phyloP scores from a whole-genome alignment of 176 grass and related monocot genomes.

The Aegilops speltoides region DNA sequence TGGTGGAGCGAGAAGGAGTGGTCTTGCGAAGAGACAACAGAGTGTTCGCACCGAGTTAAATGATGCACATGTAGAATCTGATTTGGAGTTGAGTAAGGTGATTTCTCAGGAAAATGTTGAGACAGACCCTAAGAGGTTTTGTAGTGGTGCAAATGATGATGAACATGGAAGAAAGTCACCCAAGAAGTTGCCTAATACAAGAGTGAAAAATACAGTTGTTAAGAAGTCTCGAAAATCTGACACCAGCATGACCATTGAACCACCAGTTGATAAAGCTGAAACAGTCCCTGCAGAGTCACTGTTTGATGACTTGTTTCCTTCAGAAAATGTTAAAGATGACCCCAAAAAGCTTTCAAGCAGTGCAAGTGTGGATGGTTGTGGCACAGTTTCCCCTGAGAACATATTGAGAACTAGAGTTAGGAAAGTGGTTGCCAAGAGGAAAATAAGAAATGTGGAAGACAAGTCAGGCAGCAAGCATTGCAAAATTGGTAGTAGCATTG shows the following conservation, averaged over 20 bases:
- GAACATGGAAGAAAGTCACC: slow-evolving; percentile 23
- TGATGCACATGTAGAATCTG: background rate
- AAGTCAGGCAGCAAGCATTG: slow-evolving; percentile 25
- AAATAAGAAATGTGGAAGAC: slow-evolving; percentile 41
- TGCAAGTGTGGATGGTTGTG: slow-evolving; percentile 32
- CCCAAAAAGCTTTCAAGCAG: slow-evolving; percentile 35
- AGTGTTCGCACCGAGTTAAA: slow-evolving; percentile 8
- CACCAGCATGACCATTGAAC: slow-evolving; percentile 7
- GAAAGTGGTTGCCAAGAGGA: slow-evolving; percentile 72
- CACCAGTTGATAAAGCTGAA: slow-evolving; percentile 29
- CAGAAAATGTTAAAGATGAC: slow-evolving; percentile 14
- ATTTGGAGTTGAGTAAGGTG: slow-evolving; percentile 30
- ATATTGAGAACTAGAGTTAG: slow-evolving; percentile 18
- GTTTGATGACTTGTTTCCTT: slow-evolving; percentile 31
- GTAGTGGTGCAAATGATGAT: slow-evolving; percentile 27
- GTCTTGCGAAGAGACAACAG: slow-evolving; percentile 11
- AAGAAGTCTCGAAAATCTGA: slow-evolving; percentile 27
- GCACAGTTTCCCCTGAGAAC: slow-evolving; percentile 22
- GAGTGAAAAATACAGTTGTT: slow-evolving; percentile 23
- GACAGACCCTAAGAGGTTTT: slow-evolving; percentile 10
- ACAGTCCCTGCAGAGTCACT: background rate
- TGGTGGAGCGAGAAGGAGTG: slow-evolving; percentile 9
- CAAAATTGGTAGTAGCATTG: slow-evolving; percentile 43
- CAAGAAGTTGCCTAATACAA: slow-evolving; percentile 17
- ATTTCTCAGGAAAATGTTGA: slow-evolving; percentile 29